Base-by-base conservation (phyloP, 495 filamentous ascomycete genomes). In the Talaromyces adpressus region DNA sequence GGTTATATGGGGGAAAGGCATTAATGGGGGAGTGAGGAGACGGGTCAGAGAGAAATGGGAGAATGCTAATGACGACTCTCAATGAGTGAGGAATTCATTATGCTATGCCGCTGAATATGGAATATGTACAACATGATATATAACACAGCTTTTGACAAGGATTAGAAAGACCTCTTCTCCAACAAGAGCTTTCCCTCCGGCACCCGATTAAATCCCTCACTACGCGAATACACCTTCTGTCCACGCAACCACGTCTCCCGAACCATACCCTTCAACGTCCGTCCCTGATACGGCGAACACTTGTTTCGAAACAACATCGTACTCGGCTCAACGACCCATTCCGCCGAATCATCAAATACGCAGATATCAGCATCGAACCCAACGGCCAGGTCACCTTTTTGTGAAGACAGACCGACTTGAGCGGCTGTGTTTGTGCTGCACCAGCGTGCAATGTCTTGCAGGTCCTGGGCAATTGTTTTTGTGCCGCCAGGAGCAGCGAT, bases 251-350 rank as follows among this genome's bases (percentile, higher is more conserved):
- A 98, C 8, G 94, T 97, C 81, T 97, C 92, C 59, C 78, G 82
- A 14, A 97, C 93, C 65, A 90, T 83, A 0, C 94, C 94, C 62
- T 79, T 83, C 71, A 98, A 85, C 6, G 73, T 83, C 67, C 86
- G 88, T 25, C 92, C 91, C 75, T 97, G 90, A 79, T 97, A 98
- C 2, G 94, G 94, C 25, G 86, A 91, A 78, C 91, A 91, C 74
- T 96, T 95, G 73, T 98, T 98, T 68, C 92, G 85, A 84, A 96
- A 98, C 47, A 94, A 82, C 93, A 98, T 96, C 32, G 79, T 79
- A 69, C 74, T 78, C 12, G 72, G 72, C 68, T 81, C 79, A 61
- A 97, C 85, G 45, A 85, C 82, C 83, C 92, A 98, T 68, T 83
- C 82, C 30, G 85, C 88, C 53, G 85, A 78, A 56, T 93, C 90